Evolutionary conservation across 306 rosid genomes (phyloP).

Genomic region (Dalbergia cochinchinensis): DNA sequence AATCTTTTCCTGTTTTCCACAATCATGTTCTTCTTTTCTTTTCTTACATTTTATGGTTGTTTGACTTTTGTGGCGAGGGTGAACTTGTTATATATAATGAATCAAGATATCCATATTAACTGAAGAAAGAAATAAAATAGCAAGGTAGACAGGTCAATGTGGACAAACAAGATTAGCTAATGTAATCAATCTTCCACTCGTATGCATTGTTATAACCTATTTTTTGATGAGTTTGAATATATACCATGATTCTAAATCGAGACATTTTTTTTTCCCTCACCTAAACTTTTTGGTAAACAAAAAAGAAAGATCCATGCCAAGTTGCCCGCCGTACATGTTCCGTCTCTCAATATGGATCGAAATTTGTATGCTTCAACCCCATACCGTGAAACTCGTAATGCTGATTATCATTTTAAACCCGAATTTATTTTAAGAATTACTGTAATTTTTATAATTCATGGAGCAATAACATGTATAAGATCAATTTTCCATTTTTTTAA

Average conservation of each 20-base stretch:
- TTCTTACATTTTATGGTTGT: not conserved
- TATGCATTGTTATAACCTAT: no score
- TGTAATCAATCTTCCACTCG: no score
- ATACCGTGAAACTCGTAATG: not conserved
- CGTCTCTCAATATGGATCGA: not conserved
- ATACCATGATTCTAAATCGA: no score
- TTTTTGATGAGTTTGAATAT: no score
- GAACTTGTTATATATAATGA: slow-evolving; percentile 5
- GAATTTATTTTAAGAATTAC: not conserved
- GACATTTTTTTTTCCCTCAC: no score
- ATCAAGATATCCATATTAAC: not conserved
- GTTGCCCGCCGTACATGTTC: no score
- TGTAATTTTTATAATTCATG: not conserved
- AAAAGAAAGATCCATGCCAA: no score
- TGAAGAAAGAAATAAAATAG: not conserved
- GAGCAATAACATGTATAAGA: not conserved
- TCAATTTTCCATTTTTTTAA: no score
- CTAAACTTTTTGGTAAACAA: no score
- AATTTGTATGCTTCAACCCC: not conserved
- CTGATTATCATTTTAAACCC: not conserved
- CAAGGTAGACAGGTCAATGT: not conserved
- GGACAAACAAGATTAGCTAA: no score
- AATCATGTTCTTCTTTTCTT: not conserved
- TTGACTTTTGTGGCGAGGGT: slow-evolving; percentile 10
- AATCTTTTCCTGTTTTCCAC: not conserved